Evolutionary conservation across 2,329 filamentous ascomycete genomes (phyloP).

Genomic region (Aspergillus luchuensis): DNA sequence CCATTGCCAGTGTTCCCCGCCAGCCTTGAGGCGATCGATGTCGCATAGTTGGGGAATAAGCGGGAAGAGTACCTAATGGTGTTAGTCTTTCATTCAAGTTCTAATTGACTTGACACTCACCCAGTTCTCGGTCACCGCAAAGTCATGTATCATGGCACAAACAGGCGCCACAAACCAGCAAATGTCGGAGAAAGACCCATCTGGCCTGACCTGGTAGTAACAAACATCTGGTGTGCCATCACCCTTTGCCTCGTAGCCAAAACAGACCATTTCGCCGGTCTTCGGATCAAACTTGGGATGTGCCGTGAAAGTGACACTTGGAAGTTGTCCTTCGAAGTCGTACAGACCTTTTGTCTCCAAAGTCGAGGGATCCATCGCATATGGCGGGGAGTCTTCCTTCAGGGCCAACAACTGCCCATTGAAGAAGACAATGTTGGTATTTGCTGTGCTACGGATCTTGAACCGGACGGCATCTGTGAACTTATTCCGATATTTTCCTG

Average conservation of each 20-base stretch:
- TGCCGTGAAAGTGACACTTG: constrained; percentile 51
- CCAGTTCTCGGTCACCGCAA: constrained; percentile 45
- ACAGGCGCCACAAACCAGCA: constrained; percentile 42
- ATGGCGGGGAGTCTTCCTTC: constrained; percentile 58
- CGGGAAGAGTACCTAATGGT: constrained; percentile 37
- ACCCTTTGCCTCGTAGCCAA: constrained; percentile 51
- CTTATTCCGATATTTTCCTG: constrained; percentile 45
- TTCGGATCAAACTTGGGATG: constrained; percentile 56
- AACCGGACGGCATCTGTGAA: constrained; percentile 43
- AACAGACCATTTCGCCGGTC: constrained; percentile 55
- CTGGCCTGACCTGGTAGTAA: constrained; percentile 34
- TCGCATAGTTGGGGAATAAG: constrained; percentile 40
- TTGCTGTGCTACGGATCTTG: constrained; percentile 45
- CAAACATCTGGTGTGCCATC: constrained; percentile 44
- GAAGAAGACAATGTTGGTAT: constrained; percentile 64
- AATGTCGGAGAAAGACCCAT: constrained; percentile 34
- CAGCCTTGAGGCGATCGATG: constrained; percentile 41
- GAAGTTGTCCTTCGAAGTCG: constrained; percentile 54
- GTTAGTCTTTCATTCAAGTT: neutral
- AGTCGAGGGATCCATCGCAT: constrained; percentile 51
- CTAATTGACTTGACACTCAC: constrained; percentile 10
- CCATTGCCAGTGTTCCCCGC: constrained; percentile 47
- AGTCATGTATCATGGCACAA: constrained; percentile 48
- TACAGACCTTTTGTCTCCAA: constrained; percentile 53
- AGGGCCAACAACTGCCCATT: constrained; percentile 49